A percentile compares a stretch with the other conserved stretches of the same genome.
Conservation (phyloP, 306 rosid species). For the Lithocarpus polystachyus region DNA sequence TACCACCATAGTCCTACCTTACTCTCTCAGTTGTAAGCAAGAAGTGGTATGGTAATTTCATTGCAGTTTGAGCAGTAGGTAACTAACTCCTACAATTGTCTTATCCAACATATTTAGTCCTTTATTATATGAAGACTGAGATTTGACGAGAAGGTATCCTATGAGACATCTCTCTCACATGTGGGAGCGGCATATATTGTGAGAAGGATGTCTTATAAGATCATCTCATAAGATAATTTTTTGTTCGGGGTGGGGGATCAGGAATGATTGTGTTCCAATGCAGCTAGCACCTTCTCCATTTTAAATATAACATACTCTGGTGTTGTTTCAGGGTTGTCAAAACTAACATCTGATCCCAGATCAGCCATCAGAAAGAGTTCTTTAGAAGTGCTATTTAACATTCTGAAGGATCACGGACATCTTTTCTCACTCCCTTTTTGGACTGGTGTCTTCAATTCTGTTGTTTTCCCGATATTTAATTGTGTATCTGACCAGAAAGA, state of each 20-base stretch:
- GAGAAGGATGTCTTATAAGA: too few species aligned
- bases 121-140: neutral
- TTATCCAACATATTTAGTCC: conserved; percentile 1
- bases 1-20: neutral
- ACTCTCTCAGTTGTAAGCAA: conserved; percentile 8
- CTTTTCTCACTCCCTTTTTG: conserved; percentile 77
- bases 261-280: neutral
- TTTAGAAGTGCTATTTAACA: conserved; percentile 94
- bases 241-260: neutral
- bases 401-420: conserved; percentile 94
- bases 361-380: conserved; percentile 96
- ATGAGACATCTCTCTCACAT: too few species aligned
- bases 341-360: conserved; percentile 88
- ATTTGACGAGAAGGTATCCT: neutral
- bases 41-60: conserved; percentile 9
- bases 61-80: conserved; percentile 13
- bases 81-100: neutral
- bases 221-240: too few species aligned
- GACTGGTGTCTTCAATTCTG: conserved; percentile 66
- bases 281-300: neutral
- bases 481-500: conserved; percentile 51
- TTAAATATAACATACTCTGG: neutral
- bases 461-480: conserved; percentile 74
- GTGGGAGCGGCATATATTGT: too few species aligned
- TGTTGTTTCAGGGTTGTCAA: conserved; percentile 75